Evolutionary conservation across 1,284 basidiomycete species (phyloP).

Genomic region (Rhodotorula sp.): DNA sequence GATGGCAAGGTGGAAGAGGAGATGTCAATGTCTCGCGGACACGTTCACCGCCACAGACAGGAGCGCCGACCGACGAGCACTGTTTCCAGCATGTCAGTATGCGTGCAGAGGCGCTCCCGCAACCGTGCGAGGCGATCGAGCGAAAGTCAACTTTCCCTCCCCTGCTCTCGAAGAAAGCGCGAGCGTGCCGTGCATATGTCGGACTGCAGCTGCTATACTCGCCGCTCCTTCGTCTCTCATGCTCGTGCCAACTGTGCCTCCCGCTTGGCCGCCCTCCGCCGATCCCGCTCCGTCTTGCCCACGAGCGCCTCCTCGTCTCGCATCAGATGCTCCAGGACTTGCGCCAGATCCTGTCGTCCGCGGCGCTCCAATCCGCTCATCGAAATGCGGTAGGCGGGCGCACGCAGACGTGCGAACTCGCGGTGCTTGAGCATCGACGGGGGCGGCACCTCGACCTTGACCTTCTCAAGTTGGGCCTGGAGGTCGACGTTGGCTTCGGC

Average conservation of each 20-base stretch:
- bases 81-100: too few relatives aligned
- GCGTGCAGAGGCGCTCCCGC: too few relatives aligned
- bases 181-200: too few relatives aligned
- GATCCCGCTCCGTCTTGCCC: background rate
- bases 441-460: background rate
- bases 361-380: conserved; percentile 13
- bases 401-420: conserved; percentile 1
- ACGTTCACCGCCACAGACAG: too few relatives aligned
- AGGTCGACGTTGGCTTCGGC: background rate
- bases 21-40: too few relatives aligned
- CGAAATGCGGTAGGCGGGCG: conserved; percentile 8
- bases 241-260: background rate
- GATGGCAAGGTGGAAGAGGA: background rate
- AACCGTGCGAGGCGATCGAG: too few relatives aligned
- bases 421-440: background rate
- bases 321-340: background rate
- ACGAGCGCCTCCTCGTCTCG: conserved; percentile 2
- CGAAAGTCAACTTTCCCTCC: too few relatives aligned
- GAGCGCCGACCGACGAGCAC: too few relatives aligned
- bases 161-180: too few relatives aligned
- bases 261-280: background rate
- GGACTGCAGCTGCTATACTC: background rate
- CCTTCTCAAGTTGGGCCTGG: background rate
- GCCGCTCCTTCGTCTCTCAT: background rate
- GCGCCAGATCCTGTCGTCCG: background rate